Evolutionary conservation across 2,329 filamentous ascomycete genomes (phyloP), one percentile per base, ranked within the genome.

Genomic region (Exophiala calicioides): DNA sequence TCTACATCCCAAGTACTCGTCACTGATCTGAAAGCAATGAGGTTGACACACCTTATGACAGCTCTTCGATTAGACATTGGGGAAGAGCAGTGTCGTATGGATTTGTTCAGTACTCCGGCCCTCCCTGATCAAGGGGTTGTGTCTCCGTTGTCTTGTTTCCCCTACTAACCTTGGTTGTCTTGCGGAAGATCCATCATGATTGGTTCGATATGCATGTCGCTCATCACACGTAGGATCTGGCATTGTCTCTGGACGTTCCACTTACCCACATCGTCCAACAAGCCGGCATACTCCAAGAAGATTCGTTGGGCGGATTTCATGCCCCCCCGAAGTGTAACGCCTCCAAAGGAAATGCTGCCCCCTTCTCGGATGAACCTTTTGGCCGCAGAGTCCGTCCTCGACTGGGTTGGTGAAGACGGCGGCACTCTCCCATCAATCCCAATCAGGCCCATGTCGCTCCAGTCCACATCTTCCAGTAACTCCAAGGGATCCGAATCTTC

Each of bases 381-480:
- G 32, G n/a, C 16, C 16, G 29, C n/a, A 12, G 29, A 31, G 2
- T 7, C 4, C 16, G 13, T 27, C 12, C 12, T 27, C 7, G 7
- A 27, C 7, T 27, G 7, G 24, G 24, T 27, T 27, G 24, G 24
- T 27, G 24, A 27, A 12, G 24, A 27, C 32, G 19, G 32, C 12
- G 1, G 12, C 12, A 12, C 32, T 9, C 9, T 18, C 5, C 13
- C 2, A 18, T 18, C 20, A n/a, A 35, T n/a, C 2, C 32, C 32
- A 7, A 35, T n/a, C 32, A 13, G 13, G 4, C 37, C 37, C 6
- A 40, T 30, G 5, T 10, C 3, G 5, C 23, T 40, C 37, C 37
- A 40, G n/a, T 40, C 37, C 7, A 40, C 37, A 8, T 40, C 37
- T 8, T 29, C 21, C n/a, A 40, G 15, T 4, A 40, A 24, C 15